Base-by-base conservation (phyloP, 208 protist species). In the Naegleria fowleri region DNA sequence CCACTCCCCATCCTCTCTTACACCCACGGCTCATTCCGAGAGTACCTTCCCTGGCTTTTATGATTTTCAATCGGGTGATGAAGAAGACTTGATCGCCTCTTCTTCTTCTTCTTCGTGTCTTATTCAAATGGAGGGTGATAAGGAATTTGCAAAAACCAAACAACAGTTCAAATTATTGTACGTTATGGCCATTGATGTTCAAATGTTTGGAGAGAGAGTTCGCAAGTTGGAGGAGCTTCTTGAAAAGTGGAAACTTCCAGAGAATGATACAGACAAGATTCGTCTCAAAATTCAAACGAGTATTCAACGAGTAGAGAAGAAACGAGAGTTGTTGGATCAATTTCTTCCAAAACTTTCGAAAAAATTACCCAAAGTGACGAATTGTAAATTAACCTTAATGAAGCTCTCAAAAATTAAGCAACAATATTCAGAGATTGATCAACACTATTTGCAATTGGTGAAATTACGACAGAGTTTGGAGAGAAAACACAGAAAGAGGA, bases 311-410 rank as follows among this genome's bases (percentile, higher is more conserved):
- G 67, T 25, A 36, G 67, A 79, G 29, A 79, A 36, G 29, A 79
- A 79, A 33, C 19, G 67, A 33, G 67, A 79, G 9, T 79, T 79
- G n/a, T 33, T 79, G 29, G 16, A 36, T 33, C 19, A 36, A 33
- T 79, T 79, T 36, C 7, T 79, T 36, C 67, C 67, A 25, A 79
- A 79, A 36, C 9, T 79, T 6, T 36, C 25, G 0, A 79, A 79
- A 9, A 79, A 79, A 36, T 79, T 79, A 36, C 67, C 67, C 9
- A 25, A 79, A 33, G 67, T 79, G 0, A 79, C 67, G 0, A 79
- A 79, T 33, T 79, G 67, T 79, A 79, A 79, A 79, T 79, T 79
- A 79, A 79, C 67, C 16, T 36, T 79, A 36, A 79, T 79, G 67
- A 79, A 79, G 36, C 29, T 79, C 19, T 13, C 16, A 36, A 79